A percentile compares a stretch with the other conserved stretches of the same genome.
These are phyloP conservation scores for Blakeslea trispora DNA, from an alignment of 371 early-diverging fungal species.

Conservation along the genomic window DNA sequence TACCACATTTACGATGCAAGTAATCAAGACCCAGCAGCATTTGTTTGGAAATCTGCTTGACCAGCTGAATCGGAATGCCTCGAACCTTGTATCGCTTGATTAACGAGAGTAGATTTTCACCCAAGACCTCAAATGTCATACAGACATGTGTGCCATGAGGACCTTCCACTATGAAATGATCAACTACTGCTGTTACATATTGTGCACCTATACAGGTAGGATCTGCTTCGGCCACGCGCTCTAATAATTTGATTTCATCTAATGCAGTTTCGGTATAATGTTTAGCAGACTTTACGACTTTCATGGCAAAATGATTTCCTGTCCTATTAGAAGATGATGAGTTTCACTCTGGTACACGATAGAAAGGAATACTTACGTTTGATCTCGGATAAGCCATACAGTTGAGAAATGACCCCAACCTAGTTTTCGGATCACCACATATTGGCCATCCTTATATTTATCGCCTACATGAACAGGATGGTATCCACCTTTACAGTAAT, in stretches of 20 bases:
- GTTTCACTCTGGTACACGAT: neutral
- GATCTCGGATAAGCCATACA: conserved; percentile 94
- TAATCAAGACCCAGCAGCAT: conserved; percentile 91
- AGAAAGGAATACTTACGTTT: conserved; percentile 44
- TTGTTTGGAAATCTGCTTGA: conserved; percentile 89
- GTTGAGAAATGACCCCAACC: conserved; percentile 99
- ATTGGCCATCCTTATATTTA: conserved; percentile 76
- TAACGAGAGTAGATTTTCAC: conserved; percentile 90
- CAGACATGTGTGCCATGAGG: conserved; percentile 93
- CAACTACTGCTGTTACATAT: conserved; percentile 82
- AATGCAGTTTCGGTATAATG: conserved; percentile 95
- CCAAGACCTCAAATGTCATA: conserved; percentile 97
- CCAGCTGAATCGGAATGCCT: conserved; percentile 85
- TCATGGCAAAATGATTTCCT: conserved; percentile 89
- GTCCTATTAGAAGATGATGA: conserved; percentile 33
- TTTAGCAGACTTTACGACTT: conserved; percentile 93
- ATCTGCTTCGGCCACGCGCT: conserved; percentile 74
- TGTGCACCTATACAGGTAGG: conserved; percentile 58
- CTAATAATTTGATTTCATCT: conserved; percentile 93
- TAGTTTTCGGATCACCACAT: conserved; percentile 87
- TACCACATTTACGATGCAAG: conserved; percentile 89
- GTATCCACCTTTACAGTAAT: conserved; percentile 94
- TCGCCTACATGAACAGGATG: conserved; percentile 92
- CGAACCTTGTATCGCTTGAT: conserved; percentile 76
- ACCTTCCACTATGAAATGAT: conserved; percentile 87